Conservation (phyloP, 225 moss, liverwort and hornwort genomes). For the Lunularia cruciata region DNA sequence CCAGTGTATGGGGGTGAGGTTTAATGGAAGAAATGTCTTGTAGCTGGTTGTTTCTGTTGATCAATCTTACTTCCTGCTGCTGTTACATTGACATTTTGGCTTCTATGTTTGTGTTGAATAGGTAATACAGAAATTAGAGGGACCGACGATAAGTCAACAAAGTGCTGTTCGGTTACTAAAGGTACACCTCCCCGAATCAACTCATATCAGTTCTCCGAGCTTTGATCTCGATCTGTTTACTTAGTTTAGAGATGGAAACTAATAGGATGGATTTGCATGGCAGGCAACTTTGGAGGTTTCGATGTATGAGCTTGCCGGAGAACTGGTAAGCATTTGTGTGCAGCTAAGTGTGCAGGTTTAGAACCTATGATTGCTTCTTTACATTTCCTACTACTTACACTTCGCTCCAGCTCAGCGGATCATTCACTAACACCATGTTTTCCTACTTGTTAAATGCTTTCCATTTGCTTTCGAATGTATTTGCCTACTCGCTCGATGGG, state of each 20-base stretch:
- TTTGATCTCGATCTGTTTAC: too few relatives aligned
- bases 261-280: conserved; percentile 7
- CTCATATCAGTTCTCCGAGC: neutral
- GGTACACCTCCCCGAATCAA: conserved; percentile 33
- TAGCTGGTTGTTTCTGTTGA: too few relatives aligned
- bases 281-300: conserved; percentile 98
- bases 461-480: too few relatives aligned
- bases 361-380: neutral
- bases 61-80: neutral
- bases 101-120: conserved; percentile 22
- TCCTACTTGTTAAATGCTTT: neutral
- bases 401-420: too few relatives aligned
- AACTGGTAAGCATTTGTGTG: conserved; percentile 58
- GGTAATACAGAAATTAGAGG: conserved; percentile 98
- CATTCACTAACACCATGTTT: too few relatives aligned
- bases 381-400: too few relatives aligned
- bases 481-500: too few relatives aligned
- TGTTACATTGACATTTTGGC: neutral
- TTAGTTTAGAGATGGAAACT: neutral
- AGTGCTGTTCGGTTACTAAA: conserved; percentile 91
- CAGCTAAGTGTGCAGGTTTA: neutral
- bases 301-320: conserved; percentile 96
- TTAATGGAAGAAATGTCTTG: too few relatives aligned
- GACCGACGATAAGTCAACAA: conserved; percentile 83
- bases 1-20: neutral